phyloP scores from a whole-genome alignment of 2,329 filamentous ascomycete genomes.

The Aspergillus glaucus region DNA sequence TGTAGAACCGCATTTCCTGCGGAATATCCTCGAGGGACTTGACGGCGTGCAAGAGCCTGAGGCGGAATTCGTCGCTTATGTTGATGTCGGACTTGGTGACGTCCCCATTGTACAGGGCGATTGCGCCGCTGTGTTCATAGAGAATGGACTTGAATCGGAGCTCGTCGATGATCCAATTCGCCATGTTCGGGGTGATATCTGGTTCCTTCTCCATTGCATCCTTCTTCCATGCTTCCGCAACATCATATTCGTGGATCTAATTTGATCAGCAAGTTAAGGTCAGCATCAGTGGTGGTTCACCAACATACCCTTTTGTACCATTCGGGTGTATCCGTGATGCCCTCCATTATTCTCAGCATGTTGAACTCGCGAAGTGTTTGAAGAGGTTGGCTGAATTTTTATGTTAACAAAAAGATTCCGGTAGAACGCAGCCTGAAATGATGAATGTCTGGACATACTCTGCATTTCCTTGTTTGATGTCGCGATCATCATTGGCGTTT shows the following conservation, averaged over 20 bases:
- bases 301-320: slow-evolving; percentile 33
- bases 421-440: background rate
- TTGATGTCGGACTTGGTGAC: slow-evolving; percentile 51
- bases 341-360: slow-evolving; percentile 36
- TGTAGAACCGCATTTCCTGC: slow-evolving; percentile 51
- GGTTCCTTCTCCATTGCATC: slow-evolving; percentile 14
- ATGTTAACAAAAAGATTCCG: background rate
- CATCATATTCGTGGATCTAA: background rate
- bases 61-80: slow-evolving; percentile 33
- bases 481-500: slow-evolving; percentile 26
- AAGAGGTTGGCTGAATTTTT: slow-evolving; percentile 16
- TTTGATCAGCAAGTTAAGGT: background rate
- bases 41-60: slow-evolving; percentile 41
- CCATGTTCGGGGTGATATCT: slow-evolving; percentile 31
- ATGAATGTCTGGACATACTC: slow-evolving; percentile 14
- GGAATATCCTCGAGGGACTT: slow-evolving; percentile 47
- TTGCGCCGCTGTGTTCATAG: slow-evolving; percentile 35
- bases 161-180: slow-evolving; percentile 40
- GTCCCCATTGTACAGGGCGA: slow-evolving; percentile 44
- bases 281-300: background rate
- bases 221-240: slow-evolving; percentile 26
- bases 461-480: slow-evolving; percentile 22
- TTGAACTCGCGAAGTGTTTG: slow-evolving; percentile 31
- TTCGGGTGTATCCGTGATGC: slow-evolving; percentile 34
- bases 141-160: slow-evolving; percentile 46